Conservation (phyloP, 352 stramenopile genomes). For the Thraustochytrium sp. region DNA sequence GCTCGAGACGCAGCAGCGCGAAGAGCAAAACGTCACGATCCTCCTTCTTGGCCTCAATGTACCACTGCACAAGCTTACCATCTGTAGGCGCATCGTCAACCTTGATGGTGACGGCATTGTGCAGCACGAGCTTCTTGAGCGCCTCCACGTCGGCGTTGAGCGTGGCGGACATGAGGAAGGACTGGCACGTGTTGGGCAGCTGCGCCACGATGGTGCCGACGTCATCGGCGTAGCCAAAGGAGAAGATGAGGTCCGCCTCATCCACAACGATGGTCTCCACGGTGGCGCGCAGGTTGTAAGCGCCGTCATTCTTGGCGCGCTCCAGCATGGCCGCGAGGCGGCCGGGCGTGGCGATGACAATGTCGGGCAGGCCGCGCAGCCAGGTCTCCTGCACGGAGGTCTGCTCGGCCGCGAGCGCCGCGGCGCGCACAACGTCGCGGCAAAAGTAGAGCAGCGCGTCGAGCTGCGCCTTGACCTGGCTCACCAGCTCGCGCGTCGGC, state of each 20-base stretch:
- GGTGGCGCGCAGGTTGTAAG: neutral
- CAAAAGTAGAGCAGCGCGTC: constrained; percentile 81
- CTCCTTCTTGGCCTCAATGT: constrained; percentile 45
- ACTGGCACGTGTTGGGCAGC: constrained; percentile 41
- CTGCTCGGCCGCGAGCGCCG: constrained; percentile 64
- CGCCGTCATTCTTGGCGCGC: neutral
- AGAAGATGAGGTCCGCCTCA: constrained; percentile 50
- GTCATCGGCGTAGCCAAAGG: constrained; percentile 48
- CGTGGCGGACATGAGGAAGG: constrained; percentile 48
- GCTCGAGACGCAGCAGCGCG: constrained; percentile 93
- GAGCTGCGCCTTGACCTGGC: constrained; percentile 73
- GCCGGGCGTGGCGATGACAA: constrained; percentile 72
- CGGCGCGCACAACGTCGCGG: constrained; percentile 68
- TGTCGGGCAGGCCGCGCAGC: constrained; percentile 56
- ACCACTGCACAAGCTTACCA: constrained; percentile 42
- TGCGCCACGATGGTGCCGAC: constrained; percentile 14
- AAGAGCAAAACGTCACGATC: constrained; percentile 97
- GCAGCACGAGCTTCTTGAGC: constrained; percentile 46
- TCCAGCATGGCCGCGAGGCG: constrained; percentile 69
- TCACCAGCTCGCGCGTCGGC: constrained; percentile 77
- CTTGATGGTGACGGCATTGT: constrained; percentile 39
- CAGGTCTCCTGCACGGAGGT: constrained; percentile 69
- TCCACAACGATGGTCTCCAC: constrained; percentile 47
- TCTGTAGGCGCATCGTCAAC: constrained; percentile 37
- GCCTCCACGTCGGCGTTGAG: constrained; percentile 41